phyloP scores from a whole-genome alignment of 225 moss, liverwort and hornwort genomes.

The Lunularia cruciata region DNA sequence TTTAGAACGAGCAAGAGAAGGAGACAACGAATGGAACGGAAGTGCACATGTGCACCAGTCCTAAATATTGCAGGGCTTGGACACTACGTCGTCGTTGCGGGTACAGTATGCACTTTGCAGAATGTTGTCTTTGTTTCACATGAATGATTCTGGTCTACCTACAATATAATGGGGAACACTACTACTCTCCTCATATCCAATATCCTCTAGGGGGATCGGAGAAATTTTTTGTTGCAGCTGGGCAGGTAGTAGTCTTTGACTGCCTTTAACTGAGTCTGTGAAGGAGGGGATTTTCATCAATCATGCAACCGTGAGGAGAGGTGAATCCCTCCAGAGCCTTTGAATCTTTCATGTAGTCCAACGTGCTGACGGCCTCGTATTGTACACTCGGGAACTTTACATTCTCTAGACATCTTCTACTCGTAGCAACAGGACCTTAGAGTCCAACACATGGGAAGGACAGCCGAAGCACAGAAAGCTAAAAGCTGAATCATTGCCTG shows the following conservation, averaged over 20 bases:
- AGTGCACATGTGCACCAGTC: not conserved
- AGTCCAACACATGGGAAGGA: conserved; percentile 4
- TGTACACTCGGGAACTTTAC: not conserved
- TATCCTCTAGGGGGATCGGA: too few relatives aligned
- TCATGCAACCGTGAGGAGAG: not conserved
- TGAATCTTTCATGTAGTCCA: not conserved
- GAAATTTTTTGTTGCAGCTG: too few relatives aligned
- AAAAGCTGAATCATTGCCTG: conserved; percentile 11
- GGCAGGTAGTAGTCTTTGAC: conserved; percentile 1
- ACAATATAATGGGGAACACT: not conserved
- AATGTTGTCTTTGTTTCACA: not conserved
- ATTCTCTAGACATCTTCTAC: not conserved
- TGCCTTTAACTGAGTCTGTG: not conserved
- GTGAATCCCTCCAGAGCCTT: not conserved
- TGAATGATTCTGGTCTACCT: conserved; percentile 7
- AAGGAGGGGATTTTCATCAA: not conserved
- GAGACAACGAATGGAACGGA: not conserved
- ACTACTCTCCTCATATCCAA: not conserved
- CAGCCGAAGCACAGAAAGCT: conserved; percentile 5
- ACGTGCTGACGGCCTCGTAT: not conserved
- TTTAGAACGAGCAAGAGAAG: not conserved
- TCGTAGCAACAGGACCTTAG: not conserved
- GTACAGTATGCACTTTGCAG: conserved; percentile 4
- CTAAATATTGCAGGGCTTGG: not conserved
- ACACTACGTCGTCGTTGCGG: conserved; percentile 2